Evolutionary conservation across 2,329 filamentous ascomycete genomes (phyloP), one percentile per base, ranked within the genome.

Genomic region (Chaetothyriales sp.): DNA sequence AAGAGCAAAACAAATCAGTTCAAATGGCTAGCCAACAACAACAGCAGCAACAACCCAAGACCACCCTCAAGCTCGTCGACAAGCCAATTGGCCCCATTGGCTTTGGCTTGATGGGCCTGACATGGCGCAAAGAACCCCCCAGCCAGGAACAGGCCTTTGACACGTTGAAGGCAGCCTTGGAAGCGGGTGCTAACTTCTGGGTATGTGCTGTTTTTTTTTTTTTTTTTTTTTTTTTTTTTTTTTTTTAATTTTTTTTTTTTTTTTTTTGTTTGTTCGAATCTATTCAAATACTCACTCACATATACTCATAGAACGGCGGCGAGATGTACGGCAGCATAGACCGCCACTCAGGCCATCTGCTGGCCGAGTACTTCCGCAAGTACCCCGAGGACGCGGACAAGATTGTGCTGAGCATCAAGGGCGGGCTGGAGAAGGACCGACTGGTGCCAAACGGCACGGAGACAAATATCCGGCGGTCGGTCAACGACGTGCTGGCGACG

Each of bases 341-440:
- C 18, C 71, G 71, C 59, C 81, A 83, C 66, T 78, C 73, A 1
- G 64, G 81, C 59, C 73, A 75, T 28, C 65, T 84, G 8, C 65
- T 84, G 26, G 73, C 77, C 53, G 68, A 71, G 22, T 84, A 84
- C 66, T 82, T 84, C 60, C 70, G 70, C 28, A 72, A 74, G 53
- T 76, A 83, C 60, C 80, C 81, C 1, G 76, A 80, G 54, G 77
- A 83, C 55, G 78, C 79, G 6, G 68, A 73, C 47, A 78, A 79
- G 60, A 70, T 84, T 8, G 70, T 81, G 9, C 65, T 84, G 46
- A 73, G 72, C 58, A 73, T 84, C 61, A 84, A 84, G 66, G 80
- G 80, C 25, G 76, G 71, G 6, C 39, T 69, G 28, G 62, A 72
- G 44, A 52, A 64, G 1, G 56, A 61, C 5, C 63, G 57, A 7